A percentile compares a stretch with the other conserved stretches of the same genome.
Evolutionary conservation across 257 asterid species (phyloP).

Genomic region (Solanum commersonii): DNA sequence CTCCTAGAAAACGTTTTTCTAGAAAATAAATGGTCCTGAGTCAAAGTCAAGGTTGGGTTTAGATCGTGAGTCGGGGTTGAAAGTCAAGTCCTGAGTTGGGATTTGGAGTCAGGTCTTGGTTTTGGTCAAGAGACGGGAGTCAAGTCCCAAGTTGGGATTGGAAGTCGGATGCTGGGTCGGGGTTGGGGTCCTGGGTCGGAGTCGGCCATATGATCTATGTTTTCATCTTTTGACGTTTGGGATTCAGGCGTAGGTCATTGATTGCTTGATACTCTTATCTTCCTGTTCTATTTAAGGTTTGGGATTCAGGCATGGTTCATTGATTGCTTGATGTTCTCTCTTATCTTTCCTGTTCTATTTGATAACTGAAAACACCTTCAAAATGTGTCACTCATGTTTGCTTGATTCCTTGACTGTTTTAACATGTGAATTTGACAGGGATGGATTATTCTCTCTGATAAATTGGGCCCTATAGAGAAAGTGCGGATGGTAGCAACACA

Average conservation of each 20-base stretch:
- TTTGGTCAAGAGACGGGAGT: background rate
- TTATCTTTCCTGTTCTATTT: background rate
- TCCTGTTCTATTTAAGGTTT: background rate
- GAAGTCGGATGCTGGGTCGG: background rate
- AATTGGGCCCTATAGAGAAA: conserved; percentile 41
- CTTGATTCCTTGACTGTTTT: background rate
- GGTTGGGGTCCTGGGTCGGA: background rate
- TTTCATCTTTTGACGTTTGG: background rate
- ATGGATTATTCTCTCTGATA: conserved; percentile 77
- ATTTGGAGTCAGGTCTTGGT: background rate
- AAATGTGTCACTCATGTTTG: background rate
- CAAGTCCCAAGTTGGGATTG: background rate
- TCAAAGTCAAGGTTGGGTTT: background rate
- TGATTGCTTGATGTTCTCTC: background rate
- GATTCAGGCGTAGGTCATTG: background rate
- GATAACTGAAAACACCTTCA: background rate
- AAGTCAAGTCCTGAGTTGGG: background rate
- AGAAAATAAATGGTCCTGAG: background rate
- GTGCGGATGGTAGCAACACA: conserved; percentile 57
- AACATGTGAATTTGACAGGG: conserved; percentile 37
- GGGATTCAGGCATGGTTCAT: background rate
- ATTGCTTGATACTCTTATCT: background rate
- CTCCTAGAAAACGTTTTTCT: background rate
- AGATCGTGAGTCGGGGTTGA: background rate
- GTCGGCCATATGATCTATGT: background rate